Evolutionary conservation across 2,329 filamentous ascomycete genomes (phyloP), one percentile per base, ranked within the genome.

Genomic region (Apiospora saccharicola): DNA sequence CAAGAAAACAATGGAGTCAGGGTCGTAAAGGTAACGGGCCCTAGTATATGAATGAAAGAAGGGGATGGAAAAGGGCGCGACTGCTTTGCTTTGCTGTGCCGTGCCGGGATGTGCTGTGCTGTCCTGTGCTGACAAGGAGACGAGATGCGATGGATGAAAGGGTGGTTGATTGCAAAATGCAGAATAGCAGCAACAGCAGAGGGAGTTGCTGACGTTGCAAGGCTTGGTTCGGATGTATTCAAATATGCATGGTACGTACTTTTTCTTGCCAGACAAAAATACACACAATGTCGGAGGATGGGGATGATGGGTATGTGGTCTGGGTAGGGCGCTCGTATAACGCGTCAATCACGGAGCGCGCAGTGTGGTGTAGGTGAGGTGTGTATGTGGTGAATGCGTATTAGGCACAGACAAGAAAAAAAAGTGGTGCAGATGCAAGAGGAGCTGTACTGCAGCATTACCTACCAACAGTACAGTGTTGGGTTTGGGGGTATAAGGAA

Each of bases 341-440:
- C 57, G 57, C 57, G 57, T 64, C 57, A 64, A 64, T 64, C 57
- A 37, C 10, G 34, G 57, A 64, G 34, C 57, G 57, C 57, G 57
- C 57, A 64, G 34, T 64, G 57, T 41, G 22, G 30, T 64, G 57
- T 64, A 64, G 57, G 57, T 41, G 57, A 64, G 57, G 57, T n/a
- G 57, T 64, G 30, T 37, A n/a, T 64, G 57, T 64, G 57, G 57
- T 64, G 30, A 34, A 64, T 64, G 57, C 57, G 12, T 64, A 64
- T 41, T n/a, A 41, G 57, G 57, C 34, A 64, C 34, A 7, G 37
- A 41, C 2, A 30, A n/a, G 57, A 41, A 24, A 64, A 37, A 64
- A 64, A 64, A 64, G 57, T 64, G 57, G 57, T 24, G 34, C 57
- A 41, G 57, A 41, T 64, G 57, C 57, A 41, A 19, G 16, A 46